Evolutionary conservation across 345 rosid genomes (phyloP).

Genomic region (Laguncularia racemosa): DNA sequence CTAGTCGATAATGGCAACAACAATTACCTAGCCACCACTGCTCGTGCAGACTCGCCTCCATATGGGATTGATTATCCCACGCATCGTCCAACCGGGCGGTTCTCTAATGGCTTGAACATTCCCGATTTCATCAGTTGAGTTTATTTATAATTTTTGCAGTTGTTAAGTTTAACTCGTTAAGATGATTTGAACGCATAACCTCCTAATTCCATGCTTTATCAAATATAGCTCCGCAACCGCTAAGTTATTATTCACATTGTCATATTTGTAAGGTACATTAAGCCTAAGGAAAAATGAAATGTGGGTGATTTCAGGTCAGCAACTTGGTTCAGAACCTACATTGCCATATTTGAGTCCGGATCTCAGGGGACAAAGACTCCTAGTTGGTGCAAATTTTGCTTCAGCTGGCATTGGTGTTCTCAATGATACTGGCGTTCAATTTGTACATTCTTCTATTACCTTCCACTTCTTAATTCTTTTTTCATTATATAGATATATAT

Average conservation of each 20-base stretch:
- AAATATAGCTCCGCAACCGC: too few relatives aligned
- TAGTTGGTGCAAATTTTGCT: slow-evolving; percentile 87
- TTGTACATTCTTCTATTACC: slow-evolving; percentile 28
- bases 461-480: too few relatives aligned
- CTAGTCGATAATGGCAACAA: slow-evolving; percentile 80
- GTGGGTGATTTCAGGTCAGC: slow-evolving; percentile 37
- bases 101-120: slow-evolving; percentile 69
- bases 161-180: too few relatives aligned
- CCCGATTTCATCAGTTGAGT: slow-evolving; percentile 59
- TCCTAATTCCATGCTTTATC: too few relatives aligned
- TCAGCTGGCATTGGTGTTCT: slow-evolving; percentile 94
- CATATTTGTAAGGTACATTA: too few relatives aligned
- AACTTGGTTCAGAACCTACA: slow-evolving; percentile 53
- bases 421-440: slow-evolving; percentile 86
- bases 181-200: too few relatives aligned
- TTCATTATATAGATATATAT: too few relatives aligned
- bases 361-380: slow-evolving; percentile 48
- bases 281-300: too few relatives aligned
- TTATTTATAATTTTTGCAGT: background rate
- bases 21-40: slow-evolving; percentile 56
- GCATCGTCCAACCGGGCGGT: slow-evolving; percentile 53
- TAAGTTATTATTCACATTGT: too few relatives aligned
- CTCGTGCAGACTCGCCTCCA: slow-evolving; percentile 67
- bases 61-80: slow-evolving; percentile 74
- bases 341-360: slow-evolving; percentile 77